Conservation (phyloP, 345 rosid species). For the Populus alba region DNA sequence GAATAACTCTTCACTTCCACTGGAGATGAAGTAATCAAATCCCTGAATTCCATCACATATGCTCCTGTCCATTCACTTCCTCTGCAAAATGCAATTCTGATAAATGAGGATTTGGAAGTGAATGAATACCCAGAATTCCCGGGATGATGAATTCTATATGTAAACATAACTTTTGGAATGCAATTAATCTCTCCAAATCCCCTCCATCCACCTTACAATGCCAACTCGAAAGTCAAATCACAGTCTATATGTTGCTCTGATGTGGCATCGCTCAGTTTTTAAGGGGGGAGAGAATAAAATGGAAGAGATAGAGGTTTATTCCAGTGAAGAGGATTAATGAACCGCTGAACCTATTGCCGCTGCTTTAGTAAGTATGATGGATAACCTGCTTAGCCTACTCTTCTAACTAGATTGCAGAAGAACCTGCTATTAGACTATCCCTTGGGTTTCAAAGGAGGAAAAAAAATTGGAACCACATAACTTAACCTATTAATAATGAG, state of each 20-base stretch:
- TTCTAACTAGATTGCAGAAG: neutral
- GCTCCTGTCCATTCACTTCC: conserved; percentile 91
- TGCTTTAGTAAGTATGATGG: neutral
- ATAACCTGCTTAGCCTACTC: neutral
- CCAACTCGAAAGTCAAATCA: no score
- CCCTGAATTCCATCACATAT: conserved; percentile 72
- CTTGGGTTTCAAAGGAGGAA: neutral
- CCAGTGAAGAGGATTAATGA: no score
- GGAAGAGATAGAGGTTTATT: no score
- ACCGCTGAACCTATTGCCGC: neutral
- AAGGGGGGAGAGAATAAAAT: no score
- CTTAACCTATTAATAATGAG: neutral
- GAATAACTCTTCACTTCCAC: conserved; percentile 37
- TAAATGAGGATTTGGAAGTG: conserved; percentile 2
- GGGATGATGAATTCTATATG: neutral
- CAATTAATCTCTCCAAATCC: no score
- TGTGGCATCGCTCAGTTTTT: no score
- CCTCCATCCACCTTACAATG: no score
- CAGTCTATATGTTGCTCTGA: no score
- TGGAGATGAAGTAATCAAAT: conserved; percentile 51
- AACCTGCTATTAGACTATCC: neutral
- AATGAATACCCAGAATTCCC: conserved; percentile 1
- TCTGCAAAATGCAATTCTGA: conserved; percentile 36
- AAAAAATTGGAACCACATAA: neutral
- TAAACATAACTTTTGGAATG: neutral